Percentiles rank a stretch among this genome's conserved stretches.
These are phyloP conservation scores for Cinnamomum chago DNA, from an alignment of 164 flowering plant genomes.

Conservation along the genomic window DNA sequence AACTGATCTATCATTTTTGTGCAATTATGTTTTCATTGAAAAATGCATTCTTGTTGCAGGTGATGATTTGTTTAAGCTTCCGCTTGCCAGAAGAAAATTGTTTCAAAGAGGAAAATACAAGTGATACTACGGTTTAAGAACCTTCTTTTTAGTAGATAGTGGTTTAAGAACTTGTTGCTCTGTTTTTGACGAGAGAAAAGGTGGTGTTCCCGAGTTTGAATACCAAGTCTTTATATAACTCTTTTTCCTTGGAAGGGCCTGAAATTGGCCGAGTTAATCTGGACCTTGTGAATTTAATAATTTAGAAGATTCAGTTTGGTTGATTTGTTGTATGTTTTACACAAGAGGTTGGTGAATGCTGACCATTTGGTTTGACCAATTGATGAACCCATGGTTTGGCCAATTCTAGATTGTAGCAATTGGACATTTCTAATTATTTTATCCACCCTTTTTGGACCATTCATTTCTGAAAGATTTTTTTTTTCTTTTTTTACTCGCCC, in stretches of 20 bases:
- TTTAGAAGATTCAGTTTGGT: not conserved
- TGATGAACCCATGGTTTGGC: too few species aligned
- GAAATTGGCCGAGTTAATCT: not conserved
- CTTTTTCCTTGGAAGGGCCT: not conserved
- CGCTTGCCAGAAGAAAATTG: constrained; percentile 78
- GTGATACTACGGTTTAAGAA: not conserved
- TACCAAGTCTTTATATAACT: too few species aligned
- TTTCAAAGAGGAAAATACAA: constrained; percentile 22
- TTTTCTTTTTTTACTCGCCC: too few species aligned
- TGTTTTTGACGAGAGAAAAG: too few species aligned
- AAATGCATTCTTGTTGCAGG: constrained; percentile 42
- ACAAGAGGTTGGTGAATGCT: too few species aligned
- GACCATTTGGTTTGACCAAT: too few species aligned
- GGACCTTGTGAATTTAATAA: not conserved
- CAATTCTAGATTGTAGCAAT: too few species aligned
- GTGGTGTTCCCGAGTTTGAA: not conserved
- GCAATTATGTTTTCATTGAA: not conserved
- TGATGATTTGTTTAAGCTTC: constrained; percentile 91
- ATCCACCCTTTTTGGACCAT: too few species aligned
- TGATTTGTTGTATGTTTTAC: not conserved
- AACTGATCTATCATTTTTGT: too few species aligned
- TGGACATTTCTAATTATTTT: too few species aligned
- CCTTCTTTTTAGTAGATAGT: too few species aligned
- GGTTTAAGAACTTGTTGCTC: not conserved
- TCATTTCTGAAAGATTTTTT: too few species aligned